phyloP scores from a whole-genome alignment of 306 rosid species.

The Oemleria cerasiformis region DNA sequence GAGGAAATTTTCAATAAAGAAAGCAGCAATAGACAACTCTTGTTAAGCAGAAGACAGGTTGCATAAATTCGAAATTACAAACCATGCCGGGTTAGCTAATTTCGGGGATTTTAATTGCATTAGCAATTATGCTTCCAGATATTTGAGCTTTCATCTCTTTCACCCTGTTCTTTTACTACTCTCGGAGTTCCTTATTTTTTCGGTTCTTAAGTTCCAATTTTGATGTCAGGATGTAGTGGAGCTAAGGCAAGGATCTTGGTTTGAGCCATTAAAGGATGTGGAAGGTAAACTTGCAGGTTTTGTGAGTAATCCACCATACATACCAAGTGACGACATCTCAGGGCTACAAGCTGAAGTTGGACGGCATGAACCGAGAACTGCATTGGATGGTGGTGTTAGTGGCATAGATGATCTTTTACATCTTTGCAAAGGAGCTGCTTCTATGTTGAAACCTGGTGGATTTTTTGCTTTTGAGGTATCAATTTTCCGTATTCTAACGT shows the following conservation, averaged over 20 bases:
- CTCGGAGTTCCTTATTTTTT: not conserved
- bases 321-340: conserved; percentile 66
- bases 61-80: not conserved
- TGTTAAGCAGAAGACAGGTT: not conserved
- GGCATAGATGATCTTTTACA: conserved; percentile 71
- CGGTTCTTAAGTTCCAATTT: conserved; percentile 19
- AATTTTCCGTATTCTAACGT: not conserved
- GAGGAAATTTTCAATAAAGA: not conserved
- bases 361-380: conserved; percentile 67
- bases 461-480: conserved; percentile 86
- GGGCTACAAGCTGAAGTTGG: conserved; percentile 90
- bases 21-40: not conserved
- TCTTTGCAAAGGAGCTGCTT: conserved; percentile 74
- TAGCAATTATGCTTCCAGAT: not conserved
- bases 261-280: conserved; percentile 64
- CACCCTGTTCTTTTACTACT: not conserved
- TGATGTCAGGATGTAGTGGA: conserved; percentile 53
- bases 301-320: conserved; percentile 88
- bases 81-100: not conserved
- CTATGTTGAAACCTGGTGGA: conserved; percentile 76
- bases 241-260: conserved; percentile 85
- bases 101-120: not conserved
- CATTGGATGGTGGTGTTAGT: conserved; percentile 74
- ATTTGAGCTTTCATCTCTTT: not conserved
- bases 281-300: conserved; percentile 68